Conservation (phyloP, 129 eudicot species). For the Dittrichia graveolens region DNA sequence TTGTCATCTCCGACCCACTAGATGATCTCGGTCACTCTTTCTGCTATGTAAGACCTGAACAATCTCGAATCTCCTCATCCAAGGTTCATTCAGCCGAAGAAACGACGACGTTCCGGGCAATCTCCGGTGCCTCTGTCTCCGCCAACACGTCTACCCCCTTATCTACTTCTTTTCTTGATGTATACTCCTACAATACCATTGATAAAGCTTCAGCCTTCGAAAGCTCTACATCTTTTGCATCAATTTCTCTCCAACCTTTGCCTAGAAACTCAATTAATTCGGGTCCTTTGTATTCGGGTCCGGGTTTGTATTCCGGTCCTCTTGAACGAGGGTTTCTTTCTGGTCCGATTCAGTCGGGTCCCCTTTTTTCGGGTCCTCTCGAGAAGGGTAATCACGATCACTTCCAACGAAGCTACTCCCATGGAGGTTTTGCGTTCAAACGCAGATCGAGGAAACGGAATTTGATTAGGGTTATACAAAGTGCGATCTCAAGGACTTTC, state of each 20-base stretch:
- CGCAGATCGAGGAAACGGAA: constrained; percentile 45
- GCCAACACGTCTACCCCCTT: constrained; percentile 92
- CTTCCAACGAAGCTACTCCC: constrained; percentile 69
- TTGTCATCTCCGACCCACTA: constrained; percentile 54
- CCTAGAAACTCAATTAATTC: constrained; percentile 53
- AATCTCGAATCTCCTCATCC: constrained; percentile 48
- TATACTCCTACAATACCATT: constrained; percentile 45
- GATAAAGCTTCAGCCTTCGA: constrained; percentile 74
- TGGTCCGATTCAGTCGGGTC: constrained; percentile 83
- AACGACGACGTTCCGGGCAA: constrained; percentile 67
- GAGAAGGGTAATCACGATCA: constrained; percentile 44
- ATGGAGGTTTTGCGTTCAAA: constrained; percentile 49
- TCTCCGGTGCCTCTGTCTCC: constrained; percentile 92
- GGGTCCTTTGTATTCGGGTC: constrained; percentile 50
- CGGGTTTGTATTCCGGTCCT: constrained; percentile 48
- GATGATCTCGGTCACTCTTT: constrained; percentile 93
- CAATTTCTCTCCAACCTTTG: constrained; percentile 67
- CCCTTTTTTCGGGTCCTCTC: constrained; percentile 71
- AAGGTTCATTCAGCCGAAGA: constrained; percentile 73
- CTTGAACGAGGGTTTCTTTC: constrained; percentile 65
- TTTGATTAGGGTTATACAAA: constrained; percentile 50
- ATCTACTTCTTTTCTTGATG: constrained; percentile 62
- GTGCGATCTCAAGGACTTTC: constrained; percentile 65
- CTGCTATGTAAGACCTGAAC: constrained; percentile 79
- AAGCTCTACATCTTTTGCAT: constrained; percentile 82